Conservation (phyloP, 768 basidiomycete species). For the Phanerochaete carnosa region DNA sequence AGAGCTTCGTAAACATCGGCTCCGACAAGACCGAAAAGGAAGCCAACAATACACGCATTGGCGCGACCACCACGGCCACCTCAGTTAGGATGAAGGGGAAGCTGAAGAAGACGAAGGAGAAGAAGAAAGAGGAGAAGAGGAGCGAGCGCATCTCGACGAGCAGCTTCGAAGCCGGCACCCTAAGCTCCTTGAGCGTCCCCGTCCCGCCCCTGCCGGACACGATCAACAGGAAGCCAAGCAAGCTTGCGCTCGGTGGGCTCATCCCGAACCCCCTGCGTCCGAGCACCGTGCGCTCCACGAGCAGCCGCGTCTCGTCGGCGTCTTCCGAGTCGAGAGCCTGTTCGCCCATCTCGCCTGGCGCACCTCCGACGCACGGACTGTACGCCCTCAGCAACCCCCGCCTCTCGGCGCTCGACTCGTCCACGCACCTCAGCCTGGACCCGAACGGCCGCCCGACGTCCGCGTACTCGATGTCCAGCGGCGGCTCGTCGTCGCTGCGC, state of each 20-base stretch:
- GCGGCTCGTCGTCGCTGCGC: conserved; percentile 38
- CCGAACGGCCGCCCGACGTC: conserved; percentile 36
- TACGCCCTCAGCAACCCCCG: conserved; percentile 12
- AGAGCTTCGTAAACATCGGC: conserved; percentile 66
- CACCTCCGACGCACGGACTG: neutral
- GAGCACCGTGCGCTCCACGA: conserved; percentile 12
- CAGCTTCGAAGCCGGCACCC: conserved; percentile 66
- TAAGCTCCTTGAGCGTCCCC: conserved; percentile 31
- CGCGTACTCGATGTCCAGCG: conserved; percentile 28
- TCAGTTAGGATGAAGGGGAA: conserved; percentile 21
- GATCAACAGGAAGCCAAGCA: conserved; percentile 56
- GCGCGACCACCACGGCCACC: conserved; percentile 13
- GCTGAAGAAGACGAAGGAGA: conserved; percentile 36
- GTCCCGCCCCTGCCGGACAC: conserved; percentile 21
- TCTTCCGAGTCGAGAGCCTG: neutral
- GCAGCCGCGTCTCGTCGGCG: neutral
- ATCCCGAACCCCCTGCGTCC: conserved; percentile 38
- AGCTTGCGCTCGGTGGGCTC: conserved; percentile 54
- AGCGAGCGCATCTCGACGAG: conserved; percentile 48
- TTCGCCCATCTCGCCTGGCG: conserved; percentile 8
- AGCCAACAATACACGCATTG: conserved; percentile 15
- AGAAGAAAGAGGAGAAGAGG: conserved; percentile 34
- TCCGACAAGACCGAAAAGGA: conserved; percentile 28
- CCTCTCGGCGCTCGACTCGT: conserved; percentile 29
- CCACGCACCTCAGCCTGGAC: conserved; percentile 28